Conservation (phyloP, 306 rosid species). For the Betula pendula region DNA sequence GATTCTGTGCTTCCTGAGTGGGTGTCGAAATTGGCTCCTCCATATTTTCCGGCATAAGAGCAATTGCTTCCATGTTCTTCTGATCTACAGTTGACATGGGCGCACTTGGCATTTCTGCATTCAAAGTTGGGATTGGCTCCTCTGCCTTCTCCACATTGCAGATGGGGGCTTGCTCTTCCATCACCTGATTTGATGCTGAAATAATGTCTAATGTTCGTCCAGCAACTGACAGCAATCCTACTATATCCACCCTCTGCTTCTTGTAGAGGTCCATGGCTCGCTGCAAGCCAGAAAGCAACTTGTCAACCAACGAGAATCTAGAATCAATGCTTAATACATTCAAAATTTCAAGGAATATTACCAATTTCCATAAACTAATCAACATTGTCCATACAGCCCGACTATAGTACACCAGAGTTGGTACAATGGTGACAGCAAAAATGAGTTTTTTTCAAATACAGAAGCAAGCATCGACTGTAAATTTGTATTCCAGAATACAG, state of each 20-base stretch:
- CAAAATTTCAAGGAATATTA: background rate
- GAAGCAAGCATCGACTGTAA: background rate
- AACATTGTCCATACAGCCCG: background rate
- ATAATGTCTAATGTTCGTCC: constrained; percentile 44
- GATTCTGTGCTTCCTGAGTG: constrained; percentile 47
- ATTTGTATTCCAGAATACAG: background rate
- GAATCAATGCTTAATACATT: constrained; percentile 17
- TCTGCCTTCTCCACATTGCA: constrained; percentile 39
- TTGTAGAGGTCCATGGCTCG: constrained; percentile 78
- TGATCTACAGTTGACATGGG: constrained; percentile 31
- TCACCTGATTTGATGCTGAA: constrained; percentile 42
- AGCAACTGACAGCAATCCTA: constrained; percentile 25
- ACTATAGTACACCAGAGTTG: background rate
- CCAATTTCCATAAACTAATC: background rate
- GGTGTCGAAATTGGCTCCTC: constrained; percentile 41
- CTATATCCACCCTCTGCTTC: constrained; percentile 62
- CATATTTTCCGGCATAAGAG: constrained; percentile 36
- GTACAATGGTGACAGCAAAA: background rate
- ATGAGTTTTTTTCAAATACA: background rate
- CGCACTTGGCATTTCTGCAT: constrained; percentile 33
- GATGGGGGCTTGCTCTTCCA: constrained; percentile 39
- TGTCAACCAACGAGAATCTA: constrained; percentile 25
- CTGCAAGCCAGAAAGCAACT: constrained; percentile 48
- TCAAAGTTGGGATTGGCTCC: constrained; percentile 41
- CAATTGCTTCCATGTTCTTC: constrained; percentile 31